Conservation (phyloP, 345 rosid genomes). For the Mallotus nudiflorus region DNA sequence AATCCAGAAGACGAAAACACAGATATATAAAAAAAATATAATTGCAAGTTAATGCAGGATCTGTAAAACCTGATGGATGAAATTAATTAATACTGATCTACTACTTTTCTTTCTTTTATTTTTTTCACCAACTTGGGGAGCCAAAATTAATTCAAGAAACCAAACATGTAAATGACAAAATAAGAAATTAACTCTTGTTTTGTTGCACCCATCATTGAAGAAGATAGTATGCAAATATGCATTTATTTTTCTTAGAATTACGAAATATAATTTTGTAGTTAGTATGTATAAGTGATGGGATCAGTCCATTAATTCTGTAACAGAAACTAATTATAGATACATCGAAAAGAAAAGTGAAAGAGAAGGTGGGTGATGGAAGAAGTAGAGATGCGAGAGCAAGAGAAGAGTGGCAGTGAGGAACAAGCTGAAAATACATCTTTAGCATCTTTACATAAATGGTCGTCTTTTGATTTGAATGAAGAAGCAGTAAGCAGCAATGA, state of each 20-base stretch:
- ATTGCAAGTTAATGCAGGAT: not conserved
- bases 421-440: conserved; percentile 28
- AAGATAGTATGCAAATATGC: not conserved
- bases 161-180: no score
- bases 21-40: not conserved
- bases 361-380: conserved; percentile 17
- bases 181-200: not conserved
- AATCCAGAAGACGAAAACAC: no score
- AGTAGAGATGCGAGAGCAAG: conserved; percentile 15
- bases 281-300: no score
- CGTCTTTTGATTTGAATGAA: conserved; percentile 46
- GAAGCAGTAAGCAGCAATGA: conserved; percentile 36
- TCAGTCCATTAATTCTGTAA: no score
- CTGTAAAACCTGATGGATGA: not conserved
- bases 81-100: not conserved
- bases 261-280: no score
- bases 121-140: conserved; percentile 4
- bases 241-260: no score
- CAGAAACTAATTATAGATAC: no score
- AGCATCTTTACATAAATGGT: conserved; percentile 31
- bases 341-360: not conserved
- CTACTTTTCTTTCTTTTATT: not conserved
- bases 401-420: conserved; percentile 21
- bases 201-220: conserved; percentile 9
- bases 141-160: not conserved